Conservation (phyloP, 177 flowering plant species). For the Vitis hybrid region DNA sequence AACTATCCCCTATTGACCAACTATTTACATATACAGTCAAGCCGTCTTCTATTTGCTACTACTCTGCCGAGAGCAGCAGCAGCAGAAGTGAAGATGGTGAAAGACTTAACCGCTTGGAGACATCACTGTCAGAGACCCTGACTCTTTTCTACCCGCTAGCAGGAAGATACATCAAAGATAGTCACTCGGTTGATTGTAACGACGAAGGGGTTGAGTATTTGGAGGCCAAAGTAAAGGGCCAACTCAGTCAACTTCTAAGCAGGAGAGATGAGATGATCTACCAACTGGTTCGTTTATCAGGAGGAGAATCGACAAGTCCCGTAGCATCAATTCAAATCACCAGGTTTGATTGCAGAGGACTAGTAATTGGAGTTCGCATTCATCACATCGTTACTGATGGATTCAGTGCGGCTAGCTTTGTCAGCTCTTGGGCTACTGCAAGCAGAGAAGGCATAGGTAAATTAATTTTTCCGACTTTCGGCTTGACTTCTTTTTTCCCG, state of each 20-base stretch:
- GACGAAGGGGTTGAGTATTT: constrained; percentile 9
- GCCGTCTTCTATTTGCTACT: background rate
- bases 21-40: background rate
- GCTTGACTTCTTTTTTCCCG: background rate
- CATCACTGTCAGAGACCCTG: background rate
- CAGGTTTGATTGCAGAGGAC: constrained; percentile 1
- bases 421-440: background rate
- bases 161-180: constrained; percentile 1
- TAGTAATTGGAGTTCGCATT: background rate
- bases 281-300: background rate
- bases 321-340: background rate
- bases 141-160: constrained; percentile 4
- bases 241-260: background rate
- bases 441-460: background rate
- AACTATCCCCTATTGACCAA: background rate
- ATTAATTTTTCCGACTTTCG: no score
- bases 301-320: background rate
- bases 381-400: background rate
- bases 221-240: background rate
- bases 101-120: background rate
- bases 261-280: background rate
- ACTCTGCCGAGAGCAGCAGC: background rate
- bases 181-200: constrained; percentile 6
- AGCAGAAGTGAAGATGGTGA: background rate
- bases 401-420: background rate